Evolutionary conservation across 1,284 basidiomycete genomes (phyloP).

Genomic region (Gastroboletus turbinatus): DNA sequence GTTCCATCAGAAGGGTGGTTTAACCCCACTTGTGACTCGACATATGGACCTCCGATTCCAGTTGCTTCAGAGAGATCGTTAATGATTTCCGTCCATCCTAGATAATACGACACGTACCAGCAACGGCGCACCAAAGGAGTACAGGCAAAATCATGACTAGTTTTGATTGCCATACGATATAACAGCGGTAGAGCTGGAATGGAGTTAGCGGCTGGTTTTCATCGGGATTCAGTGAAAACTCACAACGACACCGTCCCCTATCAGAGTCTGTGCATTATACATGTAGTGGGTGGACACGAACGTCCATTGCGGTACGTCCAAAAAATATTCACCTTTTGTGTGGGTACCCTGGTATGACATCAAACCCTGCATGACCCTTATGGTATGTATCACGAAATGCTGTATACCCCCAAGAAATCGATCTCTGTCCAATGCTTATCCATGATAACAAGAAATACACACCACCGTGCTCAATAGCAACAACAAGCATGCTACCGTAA

Average conservation of each 20-base stretch:
- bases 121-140: slow-evolving; percentile 13
- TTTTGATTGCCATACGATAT: slow-evolving; percentile 10
- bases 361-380: neutral
- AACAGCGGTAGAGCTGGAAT: slow-evolving; percentile 12
- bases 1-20: neutral
- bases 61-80: slow-evolving; percentile 3
- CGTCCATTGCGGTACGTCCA: slow-evolving; percentile 20
- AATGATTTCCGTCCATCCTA: neutral
- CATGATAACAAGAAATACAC: neutral
- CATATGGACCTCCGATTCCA: slow-evolving; percentile 1
- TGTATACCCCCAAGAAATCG: neutral
- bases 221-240: neutral
- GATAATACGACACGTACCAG: neutral
- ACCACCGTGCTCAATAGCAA: slow-evolving; percentile 4
- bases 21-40: neutral
- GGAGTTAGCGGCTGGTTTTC: neutral
- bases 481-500: neutral
- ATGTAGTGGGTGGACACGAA: slow-evolving; percentile 26
- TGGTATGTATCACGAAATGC: slow-evolving; percentile 15
- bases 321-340: slow-evolving; percentile 14
- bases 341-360: neutral
- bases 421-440: neutral
- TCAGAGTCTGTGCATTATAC: slow-evolving; percentile 30
- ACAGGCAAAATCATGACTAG: slow-evolving; percentile 7
- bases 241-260: slow-evolving; percentile 28